Base-by-base conservation (phyloP, 306 rosid species). In the Sphenostylis stenocarpa region DNA sequence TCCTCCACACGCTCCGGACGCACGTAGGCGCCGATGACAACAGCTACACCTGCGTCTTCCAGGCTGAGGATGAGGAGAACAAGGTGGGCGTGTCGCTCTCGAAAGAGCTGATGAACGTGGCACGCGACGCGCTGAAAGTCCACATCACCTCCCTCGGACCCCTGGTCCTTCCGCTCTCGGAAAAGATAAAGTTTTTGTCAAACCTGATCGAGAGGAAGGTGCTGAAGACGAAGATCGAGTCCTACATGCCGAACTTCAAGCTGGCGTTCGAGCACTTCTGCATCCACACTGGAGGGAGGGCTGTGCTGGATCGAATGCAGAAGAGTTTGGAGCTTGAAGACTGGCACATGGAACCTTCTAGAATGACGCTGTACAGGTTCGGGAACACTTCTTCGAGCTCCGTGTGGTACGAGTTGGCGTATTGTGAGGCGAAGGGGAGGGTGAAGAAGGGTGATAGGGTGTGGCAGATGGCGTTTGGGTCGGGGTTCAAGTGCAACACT, bases 381-480 rank as follows among this genome's bases (percentile, higher is more conserved):
- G 97, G 97, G 3, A 93, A 93, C 77, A 93, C 97, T 0, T 90
- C 97, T 0, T 90, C 96, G 7, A 93, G 97, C 12, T 90, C 96
- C 0, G 39, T 93, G 70, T 93, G 97, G 97, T 93, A 93, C 19
- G 97, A 93, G 21, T 26, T 93, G 78, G 92, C 96, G 28, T 93
- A 93, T 36, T 26, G 88, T 1, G 97, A 93, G 68, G 93, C 96
- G 4, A 93, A 93, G 47, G 96, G 96, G 15, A 80, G 97, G 82
- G 78, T 93, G 38, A 73, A 82, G 17, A 90, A 79, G 70, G 97
- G 97, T 7, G 86, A 90, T n/a, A 49, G 90, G 74, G 79, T 87
- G 0, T 93, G 97, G 97, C 97, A 93, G 80, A 90, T 93, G 65
- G 97, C 94, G 0, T 93, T 93, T 53, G 97, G 97, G 20, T 90